A percentile compares a stretch with the other conserved stretches of the same genome.
Evolutionary conservation across 768 basidiomycete species (phyloP).

Genomic region (Mycena vitilis): DNA sequence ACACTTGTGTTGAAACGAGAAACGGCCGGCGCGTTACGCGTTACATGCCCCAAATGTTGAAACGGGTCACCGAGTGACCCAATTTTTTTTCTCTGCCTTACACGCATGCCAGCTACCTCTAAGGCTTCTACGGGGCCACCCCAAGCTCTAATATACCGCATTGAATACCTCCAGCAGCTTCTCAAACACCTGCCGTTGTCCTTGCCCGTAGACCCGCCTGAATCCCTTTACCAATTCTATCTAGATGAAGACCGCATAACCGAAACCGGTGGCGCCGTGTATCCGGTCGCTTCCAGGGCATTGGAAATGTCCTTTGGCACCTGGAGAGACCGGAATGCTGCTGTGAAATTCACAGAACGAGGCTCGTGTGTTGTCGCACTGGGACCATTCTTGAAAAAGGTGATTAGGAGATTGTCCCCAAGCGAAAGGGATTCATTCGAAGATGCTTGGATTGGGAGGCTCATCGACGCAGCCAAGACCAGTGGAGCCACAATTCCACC

Average conservation of each 20-base stretch:
- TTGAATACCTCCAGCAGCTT: conserved; percentile 8
- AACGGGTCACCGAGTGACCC: background rate
- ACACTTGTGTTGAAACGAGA: background rate
- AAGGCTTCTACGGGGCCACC: background rate
- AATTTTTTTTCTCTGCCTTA: background rate
- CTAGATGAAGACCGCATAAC: background rate
- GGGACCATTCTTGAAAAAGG: background rate
- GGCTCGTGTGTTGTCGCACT: background rate
- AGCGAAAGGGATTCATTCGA: background rate
- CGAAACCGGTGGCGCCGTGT: background rate
- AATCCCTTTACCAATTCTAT: background rate
- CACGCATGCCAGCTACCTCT: background rate
- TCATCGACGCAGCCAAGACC: background rate
- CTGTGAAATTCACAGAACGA: background rate
- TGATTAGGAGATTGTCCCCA: background rate
- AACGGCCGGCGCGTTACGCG: background rate
- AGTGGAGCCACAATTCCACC: background rate
- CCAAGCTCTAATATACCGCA: background rate
- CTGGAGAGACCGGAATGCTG: background rate
- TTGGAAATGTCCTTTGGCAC: conserved; percentile 6
- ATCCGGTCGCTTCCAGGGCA: background rate
- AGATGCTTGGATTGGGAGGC: background rate
- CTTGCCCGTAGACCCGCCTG: background rate
- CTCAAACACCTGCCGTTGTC: background rate
- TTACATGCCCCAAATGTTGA: background rate